Percentiles rank a stretch among this genome's conserved stretches.
Evolutionary conservation across 805 yeast species (phyloP).

Genomic region (Naumovozyma baii): DNA sequence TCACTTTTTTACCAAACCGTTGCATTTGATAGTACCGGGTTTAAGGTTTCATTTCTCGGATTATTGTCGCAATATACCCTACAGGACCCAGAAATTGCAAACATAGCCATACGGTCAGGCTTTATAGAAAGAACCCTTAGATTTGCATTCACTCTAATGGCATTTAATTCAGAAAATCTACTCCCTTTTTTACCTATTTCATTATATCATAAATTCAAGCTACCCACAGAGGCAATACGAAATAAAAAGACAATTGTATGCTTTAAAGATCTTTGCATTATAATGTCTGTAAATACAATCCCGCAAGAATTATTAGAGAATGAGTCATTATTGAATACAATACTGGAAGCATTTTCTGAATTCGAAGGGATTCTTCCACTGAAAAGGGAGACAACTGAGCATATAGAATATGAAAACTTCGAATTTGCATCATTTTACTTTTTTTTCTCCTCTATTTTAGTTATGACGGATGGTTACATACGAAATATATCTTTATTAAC

Average conservation of each 20-base stretch:
- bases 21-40: slow-evolving; percentile 18
- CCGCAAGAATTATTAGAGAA: slow-evolving; percentile 31
- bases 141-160: slow-evolving; percentile 24
- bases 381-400: slow-evolving; percentile 64
- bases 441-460: slow-evolving; percentile 24
- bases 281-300: slow-evolving; percentile 59
- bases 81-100: slow-evolving; percentile 24
- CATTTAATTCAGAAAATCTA: slow-evolving; percentile 22
- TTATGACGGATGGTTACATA: slow-evolving; percentile 26
- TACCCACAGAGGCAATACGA: slow-evolving; percentile 22
- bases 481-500: slow-evolving; percentile 20
- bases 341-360: slow-evolving; percentile 21
- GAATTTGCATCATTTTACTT: slow-evolving; percentile 45
- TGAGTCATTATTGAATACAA: slow-evolving; percentile 10
- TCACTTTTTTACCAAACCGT: slow-evolving; percentile 28
- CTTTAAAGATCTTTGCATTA: slow-evolving; percentile 51
- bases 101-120: slow-evolving; percentile 19
- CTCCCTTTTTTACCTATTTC: slow-evolving; percentile 18
- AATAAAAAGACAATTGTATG: slow-evolving; percentile 25
- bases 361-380: slow-evolving; percentile 46
- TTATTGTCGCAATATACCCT: slow-evolving; percentile 25
- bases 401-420: slow-evolving; percentile 83
- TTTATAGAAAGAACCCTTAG: slow-evolving; percentile 24
- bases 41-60: slow-evolving; percentile 20
- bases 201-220: slow-evolving; percentile 15